A percentile compares a stretch with the other conserved stretches of the same genome.
phyloP scores from a whole-genome alignment of 140 eudicot genomes.

The Cichorium intybus region DNA sequence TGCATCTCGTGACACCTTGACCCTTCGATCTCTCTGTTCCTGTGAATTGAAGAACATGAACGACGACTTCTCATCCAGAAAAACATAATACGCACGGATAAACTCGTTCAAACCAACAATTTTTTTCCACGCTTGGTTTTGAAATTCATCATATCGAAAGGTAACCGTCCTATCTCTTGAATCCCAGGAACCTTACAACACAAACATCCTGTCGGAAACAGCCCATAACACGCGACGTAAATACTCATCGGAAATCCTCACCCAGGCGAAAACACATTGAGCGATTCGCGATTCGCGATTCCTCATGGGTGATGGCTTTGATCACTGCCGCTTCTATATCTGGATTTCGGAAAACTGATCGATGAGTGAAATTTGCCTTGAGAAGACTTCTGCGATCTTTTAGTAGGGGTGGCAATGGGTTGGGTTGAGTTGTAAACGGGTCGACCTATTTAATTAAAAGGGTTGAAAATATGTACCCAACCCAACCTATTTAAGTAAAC shows the following conservation, averaged over 20 bases:
- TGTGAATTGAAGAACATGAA: conserved; percentile 31
- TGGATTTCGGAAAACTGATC: conserved; percentile 50
- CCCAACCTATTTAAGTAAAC: too few species aligned
- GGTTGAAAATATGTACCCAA: too few species aligned
- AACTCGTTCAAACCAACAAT: conserved; percentile 35
- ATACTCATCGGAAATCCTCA: conserved; percentile 43
- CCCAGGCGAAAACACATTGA: conserved; percentile 53
- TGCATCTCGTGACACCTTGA: neutral
- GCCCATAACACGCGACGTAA: conserved; percentile 47
- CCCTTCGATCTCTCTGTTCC: too few species aligned
- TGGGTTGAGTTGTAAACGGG: too few species aligned
- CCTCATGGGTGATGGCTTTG: conserved; percentile 67
- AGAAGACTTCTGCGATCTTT: conserved; percentile 55
- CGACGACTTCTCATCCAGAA: conserved; percentile 58
- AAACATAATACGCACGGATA: conserved; percentile 52
- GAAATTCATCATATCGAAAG: conserved; percentile 56
- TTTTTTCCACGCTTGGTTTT: neutral
- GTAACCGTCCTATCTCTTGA: conserved; percentile 58
- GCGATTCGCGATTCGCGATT: conserved; percentile 29
- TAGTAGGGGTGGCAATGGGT: too few species aligned
- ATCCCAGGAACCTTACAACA: conserved; percentile 41
- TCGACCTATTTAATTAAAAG: too few species aligned
- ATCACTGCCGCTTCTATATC: conserved; percentile 54
- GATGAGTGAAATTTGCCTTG: conserved; percentile 34
- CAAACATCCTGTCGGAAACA: conserved; percentile 38